Conservation (phyloP, 2,329 filamentous ascomycete genomes). For the Alternaria conjuncta region DNA sequence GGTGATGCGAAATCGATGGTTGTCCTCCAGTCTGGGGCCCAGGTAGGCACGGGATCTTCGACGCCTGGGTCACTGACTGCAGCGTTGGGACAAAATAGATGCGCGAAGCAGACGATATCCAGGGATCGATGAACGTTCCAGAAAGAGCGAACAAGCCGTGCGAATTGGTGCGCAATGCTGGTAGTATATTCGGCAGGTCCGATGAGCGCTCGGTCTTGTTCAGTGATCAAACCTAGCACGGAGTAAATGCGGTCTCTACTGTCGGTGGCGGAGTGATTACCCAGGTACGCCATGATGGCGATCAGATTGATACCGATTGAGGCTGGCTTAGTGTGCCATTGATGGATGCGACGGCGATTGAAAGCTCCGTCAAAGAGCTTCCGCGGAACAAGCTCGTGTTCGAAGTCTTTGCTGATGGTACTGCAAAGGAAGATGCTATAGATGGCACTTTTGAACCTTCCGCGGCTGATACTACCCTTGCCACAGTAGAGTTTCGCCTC, state of each 20-base stretch:
- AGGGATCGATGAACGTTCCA: constrained; percentile 31
- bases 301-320: constrained; percentile 30
- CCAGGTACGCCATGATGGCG: constrained; percentile 37
- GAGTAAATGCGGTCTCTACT: constrained; percentile 39
- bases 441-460: constrained; percentile 37
- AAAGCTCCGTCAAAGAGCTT: constrained; percentile 36
- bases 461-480: constrained; percentile 24
- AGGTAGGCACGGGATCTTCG: constrained; percentile 26
- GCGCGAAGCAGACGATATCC: constrained; percentile 41
- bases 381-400: constrained; percentile 32
- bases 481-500: constrained; percentile 38
- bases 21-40: constrained; percentile 39
- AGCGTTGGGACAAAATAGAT: constrained; percentile 35
- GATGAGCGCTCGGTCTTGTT: constrained; percentile 28
- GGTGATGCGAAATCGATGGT: constrained; percentile 36
- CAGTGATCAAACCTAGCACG: constrained; percentile 35
- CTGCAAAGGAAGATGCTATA: constrained; percentile 40
- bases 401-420: constrained; percentile 27
- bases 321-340: constrained; percentile 26
- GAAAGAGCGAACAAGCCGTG: constrained; percentile 37
- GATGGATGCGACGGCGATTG: constrained; percentile 38
- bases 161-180: constrained; percentile 17
- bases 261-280: constrained; percentile 37
- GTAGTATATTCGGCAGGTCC: constrained; percentile 34
- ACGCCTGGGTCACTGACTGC: constrained; percentile 16